Evolutionary conservation across 2,329 filamentous ascomycete species (phyloP).

Genomic region (Cytospora chrysosperma): DNA sequence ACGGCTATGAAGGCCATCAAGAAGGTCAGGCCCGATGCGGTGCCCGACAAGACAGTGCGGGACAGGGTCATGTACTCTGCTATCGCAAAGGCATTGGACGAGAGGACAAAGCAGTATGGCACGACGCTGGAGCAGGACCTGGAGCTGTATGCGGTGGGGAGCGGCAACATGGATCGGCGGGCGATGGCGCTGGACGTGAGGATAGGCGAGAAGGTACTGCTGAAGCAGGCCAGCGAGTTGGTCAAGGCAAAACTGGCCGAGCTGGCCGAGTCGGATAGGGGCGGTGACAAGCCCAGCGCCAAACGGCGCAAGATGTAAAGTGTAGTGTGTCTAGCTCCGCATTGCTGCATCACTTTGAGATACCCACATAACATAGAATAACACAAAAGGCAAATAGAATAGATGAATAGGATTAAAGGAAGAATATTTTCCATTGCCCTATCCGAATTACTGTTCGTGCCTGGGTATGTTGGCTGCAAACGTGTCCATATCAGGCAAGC

Average conservation of each 20-base stretch:
- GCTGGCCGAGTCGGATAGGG: conserved; percentile 19
- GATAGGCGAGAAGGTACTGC: conserved; percentile 37
- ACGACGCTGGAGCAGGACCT: conserved; percentile 34
- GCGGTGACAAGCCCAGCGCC: conserved; percentile 27
- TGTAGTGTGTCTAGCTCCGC: not conserved
- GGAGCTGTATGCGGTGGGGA: conserved; percentile 12
- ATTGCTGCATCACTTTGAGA: conserved; percentile 8
- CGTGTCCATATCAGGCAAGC: not conserved
- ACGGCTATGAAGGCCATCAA: conserved; percentile 48
- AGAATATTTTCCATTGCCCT: not conserved
- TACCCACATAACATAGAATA: conserved; percentile 14
- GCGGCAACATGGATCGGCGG: conserved; percentile 7
- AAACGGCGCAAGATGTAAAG: conserved; percentile 29
- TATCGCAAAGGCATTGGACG: conserved; percentile 34
- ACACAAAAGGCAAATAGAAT: not conserved
- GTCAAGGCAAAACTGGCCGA: conserved; percentile 26
- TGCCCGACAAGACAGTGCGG: conserved; percentile 50
- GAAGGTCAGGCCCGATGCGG: conserved; percentile 41
- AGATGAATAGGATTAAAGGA: not conserved
- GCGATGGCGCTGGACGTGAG: conserved; percentile 36
- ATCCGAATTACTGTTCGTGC: not conserved
- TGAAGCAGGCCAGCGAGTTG: conserved; percentile 32
- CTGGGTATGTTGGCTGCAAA: not conserved
- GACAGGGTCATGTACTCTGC: conserved; percentile 46
- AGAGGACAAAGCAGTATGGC: conserved; percentile 30